Percentiles rank a stretch among this genome's conserved stretches.
These are phyloP conservation scores for Paulownia fortunei DNA, from an alignment of 257 asterid species.

Conservation along the genomic window DNA sequence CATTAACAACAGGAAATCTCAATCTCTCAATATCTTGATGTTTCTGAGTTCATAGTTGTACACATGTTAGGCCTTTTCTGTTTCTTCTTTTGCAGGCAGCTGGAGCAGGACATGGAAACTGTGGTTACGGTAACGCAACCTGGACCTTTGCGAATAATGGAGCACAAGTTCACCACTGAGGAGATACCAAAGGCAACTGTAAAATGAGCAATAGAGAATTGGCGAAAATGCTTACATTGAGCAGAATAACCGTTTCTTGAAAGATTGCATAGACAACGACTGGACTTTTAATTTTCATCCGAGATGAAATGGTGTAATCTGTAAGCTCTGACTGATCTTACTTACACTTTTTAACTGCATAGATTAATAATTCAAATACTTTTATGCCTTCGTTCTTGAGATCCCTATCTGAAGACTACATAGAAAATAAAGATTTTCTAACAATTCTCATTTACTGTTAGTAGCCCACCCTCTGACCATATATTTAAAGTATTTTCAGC, in stretches of 20 bases:
- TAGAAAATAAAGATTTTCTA: neutral
- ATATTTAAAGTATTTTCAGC: no score
- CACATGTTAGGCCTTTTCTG: neutral
- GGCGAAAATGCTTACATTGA: conserved; percentile 68
- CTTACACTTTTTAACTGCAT: neutral
- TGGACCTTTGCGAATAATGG: conserved; percentile 89
- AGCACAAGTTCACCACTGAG: conserved; percentile 81
- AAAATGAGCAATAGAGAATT: conserved; percentile 70
- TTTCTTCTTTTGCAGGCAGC: conserved; percentile 56
- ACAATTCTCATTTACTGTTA: neutral
- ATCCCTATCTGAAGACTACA: conserved; percentile 3
- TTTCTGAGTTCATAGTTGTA: conserved; percentile 4
- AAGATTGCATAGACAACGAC: conserved; percentile 64
- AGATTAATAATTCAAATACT: neutral
- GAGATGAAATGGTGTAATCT: conserved; percentile 31
- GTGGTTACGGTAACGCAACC: conserved; percentile 86
- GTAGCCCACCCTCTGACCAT: no score
- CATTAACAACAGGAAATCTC: neutral
- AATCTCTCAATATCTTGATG: conserved; percentile 9
- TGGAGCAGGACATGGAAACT: conserved; percentile 89
- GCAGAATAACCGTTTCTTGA: conserved; percentile 65
- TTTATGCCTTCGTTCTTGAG: neutral
- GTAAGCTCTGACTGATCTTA: conserved; percentile 36
- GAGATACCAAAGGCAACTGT: conserved; percentile 78
- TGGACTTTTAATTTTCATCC: conserved; percentile 28